phyloP scores from a whole-genome alignment of 352 stramenopile species.

The Phytophthora sp. region DNA sequence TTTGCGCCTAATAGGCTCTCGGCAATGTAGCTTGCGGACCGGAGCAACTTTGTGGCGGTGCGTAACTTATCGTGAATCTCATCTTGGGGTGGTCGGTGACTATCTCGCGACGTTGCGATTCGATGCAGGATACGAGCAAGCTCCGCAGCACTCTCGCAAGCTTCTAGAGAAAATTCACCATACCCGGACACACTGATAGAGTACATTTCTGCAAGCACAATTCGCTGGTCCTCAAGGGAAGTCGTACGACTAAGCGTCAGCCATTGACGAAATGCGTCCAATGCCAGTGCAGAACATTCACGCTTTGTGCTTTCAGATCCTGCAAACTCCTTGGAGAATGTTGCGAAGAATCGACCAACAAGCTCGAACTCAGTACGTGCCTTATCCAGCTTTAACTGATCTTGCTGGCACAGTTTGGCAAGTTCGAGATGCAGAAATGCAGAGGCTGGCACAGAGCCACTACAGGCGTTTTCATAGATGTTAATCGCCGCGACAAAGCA shows the following conservation, averaged over 20 bases:
- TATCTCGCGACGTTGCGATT: constrained; percentile 26
- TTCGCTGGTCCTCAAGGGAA: constrained; percentile 42
- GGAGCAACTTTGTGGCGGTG: constrained; percentile 42
- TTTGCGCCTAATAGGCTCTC: constrained; percentile 61
- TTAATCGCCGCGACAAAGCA: constrained; percentile 56
- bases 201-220: constrained; percentile 53
- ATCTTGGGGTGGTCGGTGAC: constrained; percentile 3
- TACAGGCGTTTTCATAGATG: constrained; percentile 64
- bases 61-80: constrained; percentile 34
- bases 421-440: constrained; percentile 67
- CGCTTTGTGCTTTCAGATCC: constrained; percentile 57
- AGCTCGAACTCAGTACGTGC: constrained; percentile 34
- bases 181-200: constrained; percentile 52
- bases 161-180: constrained; percentile 70
- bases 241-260: constrained; percentile 20
- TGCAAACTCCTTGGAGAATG: constrained; percentile 62
- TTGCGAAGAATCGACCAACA: constrained; percentile 63
- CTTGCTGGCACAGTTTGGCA: constrained; percentile 57
- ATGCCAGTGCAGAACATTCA: constrained; percentile 60
- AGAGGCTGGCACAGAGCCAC: constrained; percentile 59
- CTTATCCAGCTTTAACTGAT: constrained; percentile 13
- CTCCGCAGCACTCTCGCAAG: constrained; percentile 46
- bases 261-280: constrained; percentile 67
- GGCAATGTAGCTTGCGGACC: constrained; percentile 49
- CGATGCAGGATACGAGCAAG: constrained; percentile 46